Evolutionary conservation across 345 rosid species (phyloP), one percentile per base, ranked within the genome.

Genomic region (Gossypium longicalyx): DNA sequence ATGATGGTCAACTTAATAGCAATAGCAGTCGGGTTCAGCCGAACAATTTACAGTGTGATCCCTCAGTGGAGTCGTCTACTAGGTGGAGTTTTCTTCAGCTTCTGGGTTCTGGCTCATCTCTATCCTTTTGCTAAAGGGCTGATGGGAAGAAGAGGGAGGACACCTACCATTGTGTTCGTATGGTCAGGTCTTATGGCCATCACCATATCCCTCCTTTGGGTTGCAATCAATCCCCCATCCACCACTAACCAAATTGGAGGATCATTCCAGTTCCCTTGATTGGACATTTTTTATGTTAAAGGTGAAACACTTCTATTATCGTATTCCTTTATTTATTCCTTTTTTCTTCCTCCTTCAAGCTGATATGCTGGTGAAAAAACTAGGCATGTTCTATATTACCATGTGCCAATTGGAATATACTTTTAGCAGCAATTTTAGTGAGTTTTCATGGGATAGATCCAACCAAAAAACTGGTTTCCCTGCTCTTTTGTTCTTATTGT

Each of bases 101-200:
- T 94, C 84, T 94, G 98, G 98, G 98, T 93, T 0, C 85, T 94
- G 90, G 97, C 97, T 72, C 98, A 94, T 86, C 89, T 94, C n/a
- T 94, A 94, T 68, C 98, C 98, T 5, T 94, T 94, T 7, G 98
- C 98, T 0, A 94, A 94, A 84, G 98, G 98, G 15, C 87, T 94
- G 0, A 94, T 92, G 98, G 98, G 98, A 78, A 86, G 98, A 81
- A 81, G 98, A 78, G 98, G 98, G 70, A 90, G 91, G 75, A 94
- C 98, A 2, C 98, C 98, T 1, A 94, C 98, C 84, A 91, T 94
- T 71, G 98, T 94, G 43, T 94, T 84, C 75, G 98, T 94, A 4
- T 94, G 98, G 98, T 93, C 98, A 4, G 98, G 98, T 58, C 96
- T 94, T 71, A 75, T 93, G 0, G 96, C 98, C 2, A 94, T 94